These are phyloP conservation scores for Cyberlindnera suaveolens DNA, from an alignment of 805 yeast species.

Conservation along the genomic window DNA sequence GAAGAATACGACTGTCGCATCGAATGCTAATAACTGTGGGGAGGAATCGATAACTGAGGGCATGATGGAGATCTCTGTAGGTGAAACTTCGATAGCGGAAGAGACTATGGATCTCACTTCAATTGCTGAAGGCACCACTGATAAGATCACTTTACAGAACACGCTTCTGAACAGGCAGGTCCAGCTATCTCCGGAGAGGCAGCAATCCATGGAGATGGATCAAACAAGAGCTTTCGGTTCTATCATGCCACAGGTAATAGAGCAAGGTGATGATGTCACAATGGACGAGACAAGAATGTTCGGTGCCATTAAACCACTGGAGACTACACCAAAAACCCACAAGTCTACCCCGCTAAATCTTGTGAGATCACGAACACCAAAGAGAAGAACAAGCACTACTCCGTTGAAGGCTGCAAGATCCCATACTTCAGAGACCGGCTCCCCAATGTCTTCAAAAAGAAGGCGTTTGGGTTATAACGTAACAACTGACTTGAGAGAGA, in stretches of 20 bases:
- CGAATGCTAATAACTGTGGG: neutral
- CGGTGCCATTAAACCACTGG: neutral
- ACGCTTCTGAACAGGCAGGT: conserved; percentile 15
- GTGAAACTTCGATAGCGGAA: conserved; percentile 3
- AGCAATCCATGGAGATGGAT: conserved; percentile 11
- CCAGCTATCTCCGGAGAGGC: neutral
- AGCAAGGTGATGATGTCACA: neutral
- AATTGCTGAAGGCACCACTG: conserved; percentile 11
- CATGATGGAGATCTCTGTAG: neutral
- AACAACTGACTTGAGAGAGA: conserved; percentile 16
- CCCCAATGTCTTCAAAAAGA: conserved; percentile 23
- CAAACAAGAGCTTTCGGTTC: conserved; percentile 13
- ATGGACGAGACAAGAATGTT: conserved; percentile 15
- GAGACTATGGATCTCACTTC: conserved; percentile 20
- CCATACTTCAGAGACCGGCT: conserved; percentile 26
- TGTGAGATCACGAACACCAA: neutral
- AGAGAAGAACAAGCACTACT: conserved; percentile 6
- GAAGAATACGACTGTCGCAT: neutral
- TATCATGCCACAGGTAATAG: neutral
- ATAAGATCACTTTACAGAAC: conserved; percentile 15
- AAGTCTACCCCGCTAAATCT: neutral
- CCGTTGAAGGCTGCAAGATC: conserved; percentile 22
- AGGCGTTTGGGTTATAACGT: conserved; percentile 3
- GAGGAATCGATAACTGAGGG: neutral
- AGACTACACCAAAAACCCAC: neutral